These are phyloP conservation scores for Podospora comata DNA, from an alignment of 495 filamentous ascomycete genomes.

Conservation along the genomic window DNA sequence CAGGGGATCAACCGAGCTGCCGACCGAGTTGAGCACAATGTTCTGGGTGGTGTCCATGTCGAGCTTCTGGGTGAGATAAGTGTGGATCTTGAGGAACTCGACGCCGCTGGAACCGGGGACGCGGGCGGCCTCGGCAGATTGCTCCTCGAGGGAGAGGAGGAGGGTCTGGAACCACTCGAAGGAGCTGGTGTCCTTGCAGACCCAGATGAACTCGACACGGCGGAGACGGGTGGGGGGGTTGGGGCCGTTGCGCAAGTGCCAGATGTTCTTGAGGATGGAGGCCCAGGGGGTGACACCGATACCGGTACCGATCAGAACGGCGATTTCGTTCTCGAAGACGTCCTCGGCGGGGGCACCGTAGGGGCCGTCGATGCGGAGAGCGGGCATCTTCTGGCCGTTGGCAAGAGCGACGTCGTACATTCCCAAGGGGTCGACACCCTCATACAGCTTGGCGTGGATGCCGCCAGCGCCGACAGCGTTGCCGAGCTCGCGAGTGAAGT, in stretches of 20 bases:
- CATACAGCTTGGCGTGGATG: slow-evolving; percentile 78
- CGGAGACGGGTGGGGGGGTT: slow-evolving; percentile 84
- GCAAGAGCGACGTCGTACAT: slow-evolving; percentile 98
- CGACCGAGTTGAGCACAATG: slow-evolving; percentile 93
- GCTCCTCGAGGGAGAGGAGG: slow-evolving; percentile 84
- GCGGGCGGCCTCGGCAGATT: slow-evolving; percentile 65
- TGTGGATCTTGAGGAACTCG: slow-evolving; percentile 97
- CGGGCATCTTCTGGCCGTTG: slow-evolving; percentile 87
- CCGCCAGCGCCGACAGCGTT: slow-evolving; percentile 89
- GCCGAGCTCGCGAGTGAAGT: slow-evolving; percentile 85
- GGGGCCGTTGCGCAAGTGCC: slow-evolving; percentile 82
- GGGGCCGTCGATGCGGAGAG: slow-evolving; percentile 85
- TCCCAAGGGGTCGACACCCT: slow-evolving; percentile 85
- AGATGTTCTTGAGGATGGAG: slow-evolving; percentile 97
- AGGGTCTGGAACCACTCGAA: slow-evolving; percentile 99
- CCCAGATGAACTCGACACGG: slow-evolving; percentile 98
- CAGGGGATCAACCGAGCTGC: slow-evolving; percentile 79
- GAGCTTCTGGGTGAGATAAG: slow-evolving; percentile 90
- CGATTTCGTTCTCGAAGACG: slow-evolving; percentile 97
- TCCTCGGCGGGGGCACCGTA: slow-evolving; percentile 97
- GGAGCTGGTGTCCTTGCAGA: slow-evolving; percentile 91
- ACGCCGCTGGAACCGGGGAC: slow-evolving; percentile 59
- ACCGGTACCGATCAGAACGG: slow-evolving; percentile 92
- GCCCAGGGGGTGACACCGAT: slow-evolving; percentile 99
- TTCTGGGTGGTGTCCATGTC: slow-evolving; percentile 91